Conservation (phyloP, 164 flowering plant genomes). For the Berberis thunbergii region DNA sequence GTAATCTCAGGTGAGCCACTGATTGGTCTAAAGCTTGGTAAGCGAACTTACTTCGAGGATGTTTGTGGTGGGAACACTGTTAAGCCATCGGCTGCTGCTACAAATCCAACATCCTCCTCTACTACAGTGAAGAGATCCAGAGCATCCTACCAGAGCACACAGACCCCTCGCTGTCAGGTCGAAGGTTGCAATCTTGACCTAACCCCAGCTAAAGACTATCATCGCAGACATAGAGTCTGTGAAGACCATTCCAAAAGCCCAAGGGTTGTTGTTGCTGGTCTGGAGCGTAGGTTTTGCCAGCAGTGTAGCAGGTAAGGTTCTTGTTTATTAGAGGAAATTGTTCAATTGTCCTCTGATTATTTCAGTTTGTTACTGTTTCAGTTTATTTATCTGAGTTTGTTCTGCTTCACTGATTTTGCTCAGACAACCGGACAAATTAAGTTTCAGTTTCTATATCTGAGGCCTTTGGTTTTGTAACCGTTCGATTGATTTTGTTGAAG, state of each 20-base stretch:
- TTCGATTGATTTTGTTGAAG: no score
- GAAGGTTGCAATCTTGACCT: slow-evolving; percentile 80
- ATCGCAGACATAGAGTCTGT: slow-evolving; percentile 79
- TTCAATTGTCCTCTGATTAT: no score
- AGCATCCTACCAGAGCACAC: slow-evolving; percentile 27
- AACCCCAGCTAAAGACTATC: slow-evolving; percentile 71
- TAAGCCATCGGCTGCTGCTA: slow-evolving; percentile 29
- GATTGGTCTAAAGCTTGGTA: slow-evolving; percentile 75
- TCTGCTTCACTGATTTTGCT: no score
- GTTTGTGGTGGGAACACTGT: slow-evolving; percentile 23
- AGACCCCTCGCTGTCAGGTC: slow-evolving; percentile 54
- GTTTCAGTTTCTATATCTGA: no score
- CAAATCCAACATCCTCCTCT: slow-evolving; percentile 23
- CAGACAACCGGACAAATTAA: no score
- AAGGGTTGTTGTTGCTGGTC: slow-evolving; percentile 56
- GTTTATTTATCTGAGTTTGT: no score
- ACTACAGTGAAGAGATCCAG: slow-evolving; percentile 40
- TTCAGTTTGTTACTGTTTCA: no score
- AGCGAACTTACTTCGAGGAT: slow-evolving; percentile 68
- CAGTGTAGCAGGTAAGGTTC: slow-evolving; percentile 82
- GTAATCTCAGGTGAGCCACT: slow-evolving; percentile 51
- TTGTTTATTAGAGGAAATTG: background rate
- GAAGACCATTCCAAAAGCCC: slow-evolving; percentile 68
- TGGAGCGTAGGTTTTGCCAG: slow-evolving; percentile 81
- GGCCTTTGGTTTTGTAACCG: no score